Base-by-base conservation (phyloP, 345 rosid species). In the Erysimum cheiranthoides region DNA sequence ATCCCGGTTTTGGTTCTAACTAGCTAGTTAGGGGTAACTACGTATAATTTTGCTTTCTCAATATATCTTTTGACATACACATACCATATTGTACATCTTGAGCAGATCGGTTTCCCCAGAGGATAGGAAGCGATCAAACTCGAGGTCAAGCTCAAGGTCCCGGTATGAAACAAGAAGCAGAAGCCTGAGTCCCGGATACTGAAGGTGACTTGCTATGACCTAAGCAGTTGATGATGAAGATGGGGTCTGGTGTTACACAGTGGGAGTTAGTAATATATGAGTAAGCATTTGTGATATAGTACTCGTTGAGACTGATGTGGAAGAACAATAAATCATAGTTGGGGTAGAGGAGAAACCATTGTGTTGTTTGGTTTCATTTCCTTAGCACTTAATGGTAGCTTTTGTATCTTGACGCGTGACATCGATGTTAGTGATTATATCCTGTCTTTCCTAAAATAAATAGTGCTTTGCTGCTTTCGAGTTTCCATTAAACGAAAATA, bases 71-170 rank as follows among this genome's bases (percentile, higher is more conserved):
- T n/a, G 2, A 61, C 34, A 38, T 39, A 7, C 62, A 34, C 30
- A 18, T 39, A 68, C 38, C 39, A 4, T 25, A 6, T 32, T 25
- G 6, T 21, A 11, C 61, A 8, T 36, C 11, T 12, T 61, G 17
- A 0, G 42, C 78, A 93, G 96, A 81, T 89, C 97, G 5, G 73
- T 85, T 34, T 93, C 96, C 17, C 92, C 94, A 0, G 68, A 80
- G 63, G 87, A 79, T 36, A 52, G 82, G 56, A 85, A 83, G 61
- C 61, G 36, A 5, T 86, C 96, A 2, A 84, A 83, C 78, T 82
- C 87, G 0, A 81, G 86, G 78, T 85, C 97, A 2, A 92, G 89
- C 3, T 82, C 87, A 1, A 81, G 87, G 80, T 86, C 97, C 0
- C 93, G 83, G 2, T 78, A 82, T 53, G 54, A 52, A 11, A 76